These are phyloP conservation scores for Blastobotrys buckinghamii DNA, from an alignment of 1,139 yeast species.

Conservation along the genomic window DNA sequence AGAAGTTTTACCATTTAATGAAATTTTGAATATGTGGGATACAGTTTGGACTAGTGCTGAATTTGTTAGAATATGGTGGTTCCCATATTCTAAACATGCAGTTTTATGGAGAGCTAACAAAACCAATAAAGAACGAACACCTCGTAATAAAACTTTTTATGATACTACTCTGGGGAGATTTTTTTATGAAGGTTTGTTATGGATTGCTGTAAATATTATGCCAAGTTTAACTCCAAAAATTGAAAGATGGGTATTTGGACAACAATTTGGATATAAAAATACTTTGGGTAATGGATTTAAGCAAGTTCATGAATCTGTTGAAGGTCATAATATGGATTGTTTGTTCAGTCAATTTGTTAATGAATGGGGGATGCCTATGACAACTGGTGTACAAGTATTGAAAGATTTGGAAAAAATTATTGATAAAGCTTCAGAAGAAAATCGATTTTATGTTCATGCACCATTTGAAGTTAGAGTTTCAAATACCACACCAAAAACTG, in stretches of 20 bases:
- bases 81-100: conserved; percentile 83
- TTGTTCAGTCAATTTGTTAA: conserved; percentile 89
- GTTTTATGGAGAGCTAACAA: conserved; percentile 87
- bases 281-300: conserved; percentile 59
- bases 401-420: conserved; percentile 58
- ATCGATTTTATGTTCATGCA: conserved; percentile 80
- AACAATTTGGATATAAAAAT: conserved; percentile 72
- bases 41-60: conserved; percentile 85
- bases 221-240: conserved; percentile 79
- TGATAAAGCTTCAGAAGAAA: conserved; percentile 50
- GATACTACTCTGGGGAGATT: conserved; percentile 73
- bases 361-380: conserved; percentile 93
- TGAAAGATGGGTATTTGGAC: conserved; percentile 75
- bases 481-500: conserved; percentile 56
- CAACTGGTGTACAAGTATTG: conserved; percentile 67
- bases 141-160: conserved; percentile 81
- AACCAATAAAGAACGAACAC: conserved; percentile 51
- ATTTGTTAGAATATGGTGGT: conserved; percentile 95
- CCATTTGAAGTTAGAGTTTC: conserved; percentile 95
- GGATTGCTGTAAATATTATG: conserved; percentile 66
- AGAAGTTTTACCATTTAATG: conserved; percentile 72
- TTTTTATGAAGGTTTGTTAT: conserved; percentile 71
- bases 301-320: conserved; percentile 68
- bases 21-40: conserved; percentile 49
- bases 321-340: conserved; percentile 93